Conservation (phyloP, 2,329 filamentous ascomycete genomes). For the Cercospora zeae-maydis region DNA sequence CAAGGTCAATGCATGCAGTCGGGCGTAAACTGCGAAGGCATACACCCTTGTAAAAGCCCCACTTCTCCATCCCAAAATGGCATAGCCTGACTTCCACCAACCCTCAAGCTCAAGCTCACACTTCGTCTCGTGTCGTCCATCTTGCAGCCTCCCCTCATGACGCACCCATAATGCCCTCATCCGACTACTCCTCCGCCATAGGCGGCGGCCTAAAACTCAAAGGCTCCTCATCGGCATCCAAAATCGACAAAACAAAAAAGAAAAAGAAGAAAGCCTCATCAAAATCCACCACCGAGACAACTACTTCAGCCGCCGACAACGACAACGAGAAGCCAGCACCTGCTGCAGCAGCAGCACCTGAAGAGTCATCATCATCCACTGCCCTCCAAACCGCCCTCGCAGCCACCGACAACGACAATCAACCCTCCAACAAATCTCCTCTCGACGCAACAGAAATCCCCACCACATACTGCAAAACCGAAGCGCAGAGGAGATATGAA, state of each 20-base stretch:
- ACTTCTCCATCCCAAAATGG: background rate
- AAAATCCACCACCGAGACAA: conserved; percentile 15
- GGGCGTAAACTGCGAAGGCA: background rate
- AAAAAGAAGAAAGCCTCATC: conserved; percentile 39
- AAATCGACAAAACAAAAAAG: conserved; percentile 62
- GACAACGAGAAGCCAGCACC: conserved; percentile 1
- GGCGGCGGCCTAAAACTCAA: conserved; percentile 83
- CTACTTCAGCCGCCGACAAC: conserved; percentile 1
- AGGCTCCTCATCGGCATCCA: conserved; percentile 55
- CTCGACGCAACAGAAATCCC: conserved; percentile 30
- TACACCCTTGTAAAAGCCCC: background rate
- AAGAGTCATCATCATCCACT: conserved; percentile 27
- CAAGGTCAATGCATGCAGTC: too few species aligned
- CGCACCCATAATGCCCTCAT: conserved; percentile 57
- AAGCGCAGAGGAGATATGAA: conserved; percentile 75
- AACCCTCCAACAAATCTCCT: conserved; percentile 9
- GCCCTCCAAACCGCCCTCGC: conserved; percentile 34
- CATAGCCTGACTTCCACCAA: background rate
- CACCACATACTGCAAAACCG: conserved; percentile 62
- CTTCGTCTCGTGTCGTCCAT: background rate
- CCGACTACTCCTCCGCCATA: conserved; percentile 67
- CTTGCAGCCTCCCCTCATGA: background rate
- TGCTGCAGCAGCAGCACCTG: conserved; percentile 32
- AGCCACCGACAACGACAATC: conserved; percentile 38
- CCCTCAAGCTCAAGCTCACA: background rate